Evolutionary conservation across 2,329 filamentous ascomycete genomes (phyloP), one percentile per base, ranked within the genome.

Genomic region (Macrophomina pseudophaseolina): DNA sequence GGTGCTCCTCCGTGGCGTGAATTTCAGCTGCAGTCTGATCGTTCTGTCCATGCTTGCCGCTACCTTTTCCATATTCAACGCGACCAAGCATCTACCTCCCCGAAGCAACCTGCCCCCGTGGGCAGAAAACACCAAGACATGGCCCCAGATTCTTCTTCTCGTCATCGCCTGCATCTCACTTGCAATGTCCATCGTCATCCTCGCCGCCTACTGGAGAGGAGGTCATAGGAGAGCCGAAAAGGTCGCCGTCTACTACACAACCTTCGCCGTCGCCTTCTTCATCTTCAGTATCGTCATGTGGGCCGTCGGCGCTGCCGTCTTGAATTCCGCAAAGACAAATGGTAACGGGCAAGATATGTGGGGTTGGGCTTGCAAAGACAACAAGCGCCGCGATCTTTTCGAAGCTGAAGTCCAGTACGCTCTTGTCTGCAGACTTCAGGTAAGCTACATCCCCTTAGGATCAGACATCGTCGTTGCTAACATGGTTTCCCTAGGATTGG

Each of bases 331-430:
- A 66, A 91, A 90, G 77, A 86, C 88, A 73, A 91, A 86, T 75
- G 88, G 87, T 75, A 82, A 87, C 70, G 91, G 91, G 74, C 88
- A 97, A 79, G 95, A 99, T 79, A 87, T 99, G 80, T 99, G 95
- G 95, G 94, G 94, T 68, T 99, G 95, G 95, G 88, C 93, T n/a
- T 99, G 95, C 79, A 90, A 94, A 66, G 87, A 97, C 74, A 98
- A 97, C 79, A 88, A 90, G 70, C 89, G 94, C 68, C 83, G 89
- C 65, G 81, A 93, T 60, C 82, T 97, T 64, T 98, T 94, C 78
- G 77, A 88, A 69, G 84, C 94, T 66, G 89, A 95, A 73, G 87
- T 99, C 72, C 86, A 95, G 80, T 99, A 98, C 80, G 88, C 88
- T 32, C 90, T 99, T 60, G 86, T 98, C 71, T 99, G 95, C 83